Conservation (phyloP, 805 yeast genomes). For the Ogataea sp. region DNA sequence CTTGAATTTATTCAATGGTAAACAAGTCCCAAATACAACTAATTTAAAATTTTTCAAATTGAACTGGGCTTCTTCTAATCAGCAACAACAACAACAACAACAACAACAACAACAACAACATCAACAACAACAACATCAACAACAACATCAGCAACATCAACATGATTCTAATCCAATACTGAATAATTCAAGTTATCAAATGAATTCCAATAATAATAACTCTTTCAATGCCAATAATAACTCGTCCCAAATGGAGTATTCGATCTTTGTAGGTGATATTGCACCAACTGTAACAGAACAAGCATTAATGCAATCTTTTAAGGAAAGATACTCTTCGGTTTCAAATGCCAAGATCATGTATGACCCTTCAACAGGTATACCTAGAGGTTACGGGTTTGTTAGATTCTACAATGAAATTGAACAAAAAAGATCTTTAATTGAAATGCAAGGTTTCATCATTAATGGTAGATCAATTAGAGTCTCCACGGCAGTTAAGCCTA, state of each 20-base stretch:
- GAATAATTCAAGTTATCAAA: too few species aligned
- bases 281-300: conserved; percentile 67
- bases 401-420: conserved; percentile 58
- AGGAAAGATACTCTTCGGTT: conserved; percentile 61
- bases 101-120: conserved; percentile 2
- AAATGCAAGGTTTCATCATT: conserved; percentile 73
- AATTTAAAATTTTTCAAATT: conserved; percentile 49
- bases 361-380: conserved; percentile 59
- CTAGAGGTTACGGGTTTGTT: conserved; percentile 90
- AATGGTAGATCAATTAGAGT: conserved; percentile 75
- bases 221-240: too few species aligned
- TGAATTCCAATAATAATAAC: conserved; percentile 1
- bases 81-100: conserved; percentile 3
- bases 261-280: conserved; percentile 83
- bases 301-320: conserved; percentile 56
- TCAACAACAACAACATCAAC: conserved; percentile 6
- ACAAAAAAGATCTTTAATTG: conserved; percentile 63
- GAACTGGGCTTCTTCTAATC: conserved; percentile 56
- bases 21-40: conserved; percentile 57
- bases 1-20: conserved; percentile 53
- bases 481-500: conserved; percentile 48
- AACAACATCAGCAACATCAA: conserved; percentile 1
- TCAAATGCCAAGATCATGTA: conserved; percentile 71
- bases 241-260: conserved; percentile 46
- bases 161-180: conserved; percentile 1